Percentiles rank a stretch among this genome's conserved stretches.
phyloP scores from a whole-genome alignment of 116 monocot genomes.

The Zostera marina region DNA sequence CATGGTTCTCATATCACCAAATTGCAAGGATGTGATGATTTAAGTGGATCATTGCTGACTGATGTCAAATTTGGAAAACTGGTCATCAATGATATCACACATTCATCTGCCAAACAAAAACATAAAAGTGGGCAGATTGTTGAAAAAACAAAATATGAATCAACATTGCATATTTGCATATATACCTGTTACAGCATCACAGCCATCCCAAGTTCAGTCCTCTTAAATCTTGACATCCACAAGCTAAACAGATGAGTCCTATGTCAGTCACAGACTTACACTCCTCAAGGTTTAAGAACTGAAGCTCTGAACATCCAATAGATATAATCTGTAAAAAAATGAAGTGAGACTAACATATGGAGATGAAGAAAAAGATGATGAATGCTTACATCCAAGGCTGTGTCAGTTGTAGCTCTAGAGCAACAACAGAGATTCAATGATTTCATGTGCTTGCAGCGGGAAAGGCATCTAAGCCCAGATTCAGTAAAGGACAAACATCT shows the following conservation, averaged over 20 bases:
- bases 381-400: slow-evolving; percentile 78
- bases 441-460: slow-evolving; percentile 51
- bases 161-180: not conserved
- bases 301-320: slow-evolving; percentile 44
- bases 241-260: slow-evolving; percentile 67
- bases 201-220: slow-evolving; percentile 79
- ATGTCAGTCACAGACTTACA: slow-evolving; percentile 71
- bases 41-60: no score
- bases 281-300: slow-evolving; percentile 72
- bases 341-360: not conserved
- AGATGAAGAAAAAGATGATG: no score
- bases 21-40: no score
- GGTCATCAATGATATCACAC: slow-evolving; percentile 66
- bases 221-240: slow-evolving; percentile 71
- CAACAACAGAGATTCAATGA: slow-evolving; percentile 88
- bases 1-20: no score
- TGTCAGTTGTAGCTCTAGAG: slow-evolving; percentile 57
- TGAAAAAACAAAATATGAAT: not conserved
- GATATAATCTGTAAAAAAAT: slow-evolving; percentile 48
- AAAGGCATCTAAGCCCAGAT: slow-evolving; percentile 48
- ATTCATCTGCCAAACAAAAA: slow-evolving; percentile 81
- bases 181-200: slow-evolving; percentile 81
- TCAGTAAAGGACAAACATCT: slow-evolving; percentile 83
- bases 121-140: not conserved
- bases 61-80: slow-evolving; percentile 34